Base-by-base conservation (phyloP, 768 basidiomycete species). In the Russula foetens region DNA sequence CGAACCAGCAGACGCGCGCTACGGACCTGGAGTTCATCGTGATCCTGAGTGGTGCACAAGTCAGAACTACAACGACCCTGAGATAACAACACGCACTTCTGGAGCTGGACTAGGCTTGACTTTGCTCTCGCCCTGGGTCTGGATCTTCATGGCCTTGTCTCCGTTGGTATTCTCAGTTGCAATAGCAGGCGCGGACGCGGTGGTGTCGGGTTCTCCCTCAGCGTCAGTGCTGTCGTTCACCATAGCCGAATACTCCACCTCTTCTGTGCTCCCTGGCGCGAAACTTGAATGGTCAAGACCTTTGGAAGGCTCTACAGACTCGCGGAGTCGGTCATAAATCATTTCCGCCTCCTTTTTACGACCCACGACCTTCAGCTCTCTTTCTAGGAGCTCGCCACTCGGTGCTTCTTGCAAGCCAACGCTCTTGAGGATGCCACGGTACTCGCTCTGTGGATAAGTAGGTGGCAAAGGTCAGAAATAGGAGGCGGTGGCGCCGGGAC, bases 11-110 rank as follows among this genome's bases (percentile, higher is more conserved):
- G 29, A 38, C 35, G 31, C 24, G 4, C 9, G 21, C 11, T 8
- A 52, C 61, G 47, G 39, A 62, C 61, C 61, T 62, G 61, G 8
- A 62, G 61, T 29, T 62, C 61, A 43, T 62, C 61, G 4, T 62
- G 57, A 19, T 62, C 61, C 61, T 62, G 47, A 23, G 4, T 7
- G 7, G n/a, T n/a, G 21, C 33, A n/a, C 39, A 21, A 46, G 55
- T 56, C 35, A 55, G 55, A 38, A 51, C 5, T 9, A 28, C 26
- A 11, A 24, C 23, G 53, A 21, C 28, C 19, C 29, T 15, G 43
- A 53, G 28, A 29, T 26, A 26, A 48, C 17, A 23, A 4, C 12
- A 62, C 61, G 33, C 51, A 62, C 61, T 21, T 62, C 61, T 31
- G 45, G 56, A 48, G 26, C 51, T n/a, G 56, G 61, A 29, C 61